Evolutionary conservation across 2,329 filamentous ascomycete genomes (phyloP), one percentile per base, ranked within the genome.

Genomic region (Venturia carpophila): DNA sequence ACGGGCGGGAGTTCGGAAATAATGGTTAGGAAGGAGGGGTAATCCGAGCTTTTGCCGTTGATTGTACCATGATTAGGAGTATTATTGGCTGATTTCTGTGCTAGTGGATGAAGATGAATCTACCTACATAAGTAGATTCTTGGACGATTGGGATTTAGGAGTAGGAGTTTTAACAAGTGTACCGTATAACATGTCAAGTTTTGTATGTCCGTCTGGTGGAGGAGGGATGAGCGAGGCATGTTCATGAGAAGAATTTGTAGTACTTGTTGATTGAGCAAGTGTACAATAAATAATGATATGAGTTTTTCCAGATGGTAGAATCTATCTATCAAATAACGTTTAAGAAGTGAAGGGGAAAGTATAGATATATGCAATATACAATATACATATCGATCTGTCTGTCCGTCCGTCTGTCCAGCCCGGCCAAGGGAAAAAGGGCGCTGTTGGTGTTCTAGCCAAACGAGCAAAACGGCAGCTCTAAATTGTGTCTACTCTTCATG

Each of bases 281-380:
- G 30, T 37, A 21, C 11, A 58, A n/a, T 30, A 10, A n/a, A 58
- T 37, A 37, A 37, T 15, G 52, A 27, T 58, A 58, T 58, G 52
- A 37, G 37, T 56, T 24, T 30, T 56, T 15, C 49, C 15, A 56
- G 27, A 56, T 37, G 11, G 27, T 56, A 34, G 24, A 56, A 56
- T 37, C 52, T 58, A 58, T 58, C 30, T 58, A 58, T 58, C 52
- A 37, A 58, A 58, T 58, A 58, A 30, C 52, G 10, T 13, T 37
- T n/a, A 13, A 58, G 47, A 52, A 52, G 30, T 13, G 30, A 58
- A 37, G 19, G 37, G 49, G 6, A 19, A 55, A 34, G 30, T 34
- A n/a, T n/a, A 34, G 19, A 37, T 37, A 58, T 58, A 37, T 56
- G 17, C 45, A 47, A 9, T n/a, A 47, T 47, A 37, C 15, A 56